Conservation (phyloP, 208 protist genomes). For the Trypanosoma congolense region DNA sequence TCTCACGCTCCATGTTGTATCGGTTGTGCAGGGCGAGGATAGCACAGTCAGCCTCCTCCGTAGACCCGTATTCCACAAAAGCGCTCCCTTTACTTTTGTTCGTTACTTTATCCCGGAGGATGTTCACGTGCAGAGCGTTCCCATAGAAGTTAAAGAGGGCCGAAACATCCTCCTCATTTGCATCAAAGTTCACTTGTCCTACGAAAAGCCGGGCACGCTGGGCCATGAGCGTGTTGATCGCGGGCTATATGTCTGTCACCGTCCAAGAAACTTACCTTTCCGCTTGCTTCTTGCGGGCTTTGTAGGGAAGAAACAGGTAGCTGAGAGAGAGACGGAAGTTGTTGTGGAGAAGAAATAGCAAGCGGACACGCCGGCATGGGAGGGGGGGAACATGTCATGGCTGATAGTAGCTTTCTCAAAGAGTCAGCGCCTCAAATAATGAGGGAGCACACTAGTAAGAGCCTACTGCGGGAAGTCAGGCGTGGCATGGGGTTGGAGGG, state of each 20-base stretch:
- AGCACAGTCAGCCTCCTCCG: conserved; percentile 63
- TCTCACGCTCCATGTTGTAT: conserved; percentile 70
- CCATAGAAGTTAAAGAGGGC: conserved; percentile 76
- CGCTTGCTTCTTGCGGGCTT: too few species aligned
- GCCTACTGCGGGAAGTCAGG: too few species aligned
- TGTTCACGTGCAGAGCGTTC: conserved; percentile 62
- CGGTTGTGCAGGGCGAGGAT: conserved; percentile 60
- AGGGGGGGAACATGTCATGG: too few species aligned
- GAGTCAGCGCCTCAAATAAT: too few species aligned
- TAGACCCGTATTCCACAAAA: conserved; percentile 66
- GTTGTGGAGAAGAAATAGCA: too few species aligned
- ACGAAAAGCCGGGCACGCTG: conserved; percentile 52
- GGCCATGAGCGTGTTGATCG: background rate
- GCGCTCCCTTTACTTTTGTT: conserved; percentile 44
- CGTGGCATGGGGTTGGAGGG: too few species aligned
- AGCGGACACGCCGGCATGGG: too few species aligned
- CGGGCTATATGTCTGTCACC: background rate
- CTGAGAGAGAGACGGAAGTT: too few species aligned
- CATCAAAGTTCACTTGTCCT: conserved; percentile 69
- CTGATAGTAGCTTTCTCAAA: too few species aligned
- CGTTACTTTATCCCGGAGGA: conserved; percentile 49
- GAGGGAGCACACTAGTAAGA: too few species aligned
- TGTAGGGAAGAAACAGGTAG: too few species aligned
- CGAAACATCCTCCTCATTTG: conserved; percentile 52
- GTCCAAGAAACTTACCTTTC: too few species aligned